Percentiles rank a stretch among this genome's conserved stretches.
phyloP scores from a whole-genome alignment of 1,284 basidiomycete genomes.

The Lentinula novae-zelandiae region DNA sequence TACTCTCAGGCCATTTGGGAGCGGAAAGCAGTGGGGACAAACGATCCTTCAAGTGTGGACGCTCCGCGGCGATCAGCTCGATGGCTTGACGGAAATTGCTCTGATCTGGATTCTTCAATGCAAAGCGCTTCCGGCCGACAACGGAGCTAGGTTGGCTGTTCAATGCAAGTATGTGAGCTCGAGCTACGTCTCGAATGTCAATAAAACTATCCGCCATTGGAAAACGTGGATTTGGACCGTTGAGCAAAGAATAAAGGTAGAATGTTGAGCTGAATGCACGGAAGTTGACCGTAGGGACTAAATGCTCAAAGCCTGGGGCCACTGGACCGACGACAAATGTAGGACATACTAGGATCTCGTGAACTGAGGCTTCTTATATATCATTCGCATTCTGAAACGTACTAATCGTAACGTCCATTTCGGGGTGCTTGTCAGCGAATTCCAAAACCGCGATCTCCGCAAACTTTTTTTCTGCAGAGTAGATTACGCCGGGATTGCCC shows the following conservation, averaged over 20 bases:
- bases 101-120: slow-evolving; percentile 13
- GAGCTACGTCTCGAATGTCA: slow-evolving; percentile 25
- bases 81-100: slow-evolving; percentile 14
- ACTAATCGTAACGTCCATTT: slow-evolving; percentile 24
- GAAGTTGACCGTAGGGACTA: slow-evolving; percentile 18
- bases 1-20: slow-evolving; percentile 5
- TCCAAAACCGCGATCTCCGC: slow-evolving; percentile 19
- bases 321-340: slow-evolving; percentile 26
- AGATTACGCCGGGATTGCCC: slow-evolving; percentile 11
- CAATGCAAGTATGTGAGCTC: slow-evolving; percentile 22
- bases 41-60: slow-evolving; percentile 16
- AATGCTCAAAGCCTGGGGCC: slow-evolving; percentile 16
- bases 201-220: slow-evolving; percentile 11
- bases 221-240: slow-evolving; percentile 10
- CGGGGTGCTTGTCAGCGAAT: slow-evolving; percentile 19
- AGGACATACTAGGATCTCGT: slow-evolving; percentile 20
- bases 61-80: slow-evolving; percentile 14
- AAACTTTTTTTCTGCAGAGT: slow-evolving; percentile 21
- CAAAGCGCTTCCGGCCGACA: slow-evolving; percentile 12
- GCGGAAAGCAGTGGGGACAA: slow-evolving; percentile 13
- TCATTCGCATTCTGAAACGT: slow-evolving; percentile 7
- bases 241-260: slow-evolving; percentile 18
- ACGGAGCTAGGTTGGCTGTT: slow-evolving; percentile 5
- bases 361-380: neutral
- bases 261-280: slow-evolving; percentile 19